Conservation (phyloP, 1,284 basidiomycete genomes). For the Sanguinoderma infundibulare region DNA sequence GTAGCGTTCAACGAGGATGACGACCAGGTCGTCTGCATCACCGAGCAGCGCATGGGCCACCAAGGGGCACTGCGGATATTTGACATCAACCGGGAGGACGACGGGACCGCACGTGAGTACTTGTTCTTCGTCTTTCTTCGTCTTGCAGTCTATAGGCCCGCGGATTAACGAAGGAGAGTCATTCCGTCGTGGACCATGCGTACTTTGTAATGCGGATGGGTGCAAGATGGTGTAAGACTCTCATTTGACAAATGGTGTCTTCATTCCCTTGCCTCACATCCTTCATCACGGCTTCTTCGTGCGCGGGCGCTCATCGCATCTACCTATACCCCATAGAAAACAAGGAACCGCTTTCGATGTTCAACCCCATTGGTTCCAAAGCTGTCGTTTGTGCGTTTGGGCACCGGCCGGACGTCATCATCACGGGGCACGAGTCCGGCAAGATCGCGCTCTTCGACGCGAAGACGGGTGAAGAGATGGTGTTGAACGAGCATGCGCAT, state of each 20-base stretch:
- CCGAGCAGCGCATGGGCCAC: conserved; percentile 95
- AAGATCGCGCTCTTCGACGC: conserved; percentile 91
- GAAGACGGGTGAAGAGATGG: conserved; percentile 86
- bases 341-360: conserved; percentile 76
- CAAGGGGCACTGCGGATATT: conserved; percentile 91
- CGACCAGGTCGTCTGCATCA: conserved; percentile 87
- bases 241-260: too few species aligned
- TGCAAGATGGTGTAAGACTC: background rate
- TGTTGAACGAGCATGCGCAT: conserved; percentile 85
- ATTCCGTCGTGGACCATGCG: background rate
- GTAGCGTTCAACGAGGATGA: conserved; percentile 92
- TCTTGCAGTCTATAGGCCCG: background rate
- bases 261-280: background rate
- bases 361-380: conserved; percentile 92
- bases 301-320: background rate
- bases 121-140: conserved; percentile 11
- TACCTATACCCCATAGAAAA: conserved; percentile 67
- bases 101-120: conserved; percentile 74
- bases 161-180: background rate
- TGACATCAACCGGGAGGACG: conserved; percentile 81
- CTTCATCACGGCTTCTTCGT: background rate
- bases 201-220: background rate
- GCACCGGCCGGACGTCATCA: conserved; percentile 77
- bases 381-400: conserved; percentile 95
- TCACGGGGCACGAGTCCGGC: conserved; percentile 96